Evolutionary conservation across 2,329 filamentous ascomycete species (phyloP), one percentile per base, ranked within the genome.

Genomic region (Beauveria australis): DNA sequence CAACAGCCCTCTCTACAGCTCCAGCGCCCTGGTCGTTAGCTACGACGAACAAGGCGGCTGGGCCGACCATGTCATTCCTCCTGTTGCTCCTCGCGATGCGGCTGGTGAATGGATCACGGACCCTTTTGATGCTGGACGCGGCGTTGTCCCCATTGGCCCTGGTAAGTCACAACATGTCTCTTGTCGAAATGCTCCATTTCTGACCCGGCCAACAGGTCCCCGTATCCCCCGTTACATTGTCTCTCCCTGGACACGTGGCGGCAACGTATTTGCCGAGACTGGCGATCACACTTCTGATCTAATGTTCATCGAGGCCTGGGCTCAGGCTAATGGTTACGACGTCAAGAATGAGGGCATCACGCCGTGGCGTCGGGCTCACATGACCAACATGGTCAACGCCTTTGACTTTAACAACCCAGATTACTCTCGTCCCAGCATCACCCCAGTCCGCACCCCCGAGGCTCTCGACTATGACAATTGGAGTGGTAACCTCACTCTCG

Each of bases 21-120:
- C 75, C 16, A 82, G 78, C 1, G 73, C 77, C 3, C 67, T 83
- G 48, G 76, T 82, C 60, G 76, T 83, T 61, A 80, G 78, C 64
- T 82, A 77, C 65, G 80, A 82, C 62, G 78, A 84, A 67, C 77
- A 77, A n/a, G 80, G 80, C 53, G 80, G 80, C 51, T 82, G 74
- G 69, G 79, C 79, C 10, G 80, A 83, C 62, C 78, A 81, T 61
- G 79, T 82, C 3, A 69, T 73, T 14, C 79, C 79, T 0, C 76
- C 76, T 59, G 75, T 80, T 61, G 74, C 79, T 0, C 76, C 78
- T 18, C 66, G 72, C 22, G 77, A 74, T 37, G 80, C 79, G 0
- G 65, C 76, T 0, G 80, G 80, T 5, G 80, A 82, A 65, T 82
- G 80, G 79, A 70, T 73, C 16, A 74, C 80, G 67, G 70, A 75